Conservation (phyloP, 148 eudicot genomes). For the Spergularia bocconei region DNA sequence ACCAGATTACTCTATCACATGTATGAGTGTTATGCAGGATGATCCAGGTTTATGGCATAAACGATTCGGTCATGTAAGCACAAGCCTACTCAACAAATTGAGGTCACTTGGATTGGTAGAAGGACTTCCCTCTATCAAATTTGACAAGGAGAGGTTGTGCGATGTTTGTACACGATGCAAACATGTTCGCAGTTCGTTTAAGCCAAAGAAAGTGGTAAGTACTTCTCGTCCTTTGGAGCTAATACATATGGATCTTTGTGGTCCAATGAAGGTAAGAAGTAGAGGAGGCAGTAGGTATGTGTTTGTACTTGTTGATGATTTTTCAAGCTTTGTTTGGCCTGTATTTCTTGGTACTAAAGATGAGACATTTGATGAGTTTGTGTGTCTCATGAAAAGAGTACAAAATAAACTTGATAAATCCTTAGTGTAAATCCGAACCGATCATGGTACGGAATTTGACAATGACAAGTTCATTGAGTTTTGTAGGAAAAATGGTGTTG, state of each 20-base stretch:
- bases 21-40: too few relatives aligned
- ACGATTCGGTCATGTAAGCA: too few relatives aligned
- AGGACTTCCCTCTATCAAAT: too few relatives aligned
- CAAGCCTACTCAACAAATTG: too few relatives aligned
- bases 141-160: too few relatives aligned
- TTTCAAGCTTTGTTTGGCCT: not conserved
- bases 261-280: slow-evolving; percentile 8
- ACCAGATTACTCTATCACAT: too few relatives aligned
- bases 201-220: too few relatives aligned
- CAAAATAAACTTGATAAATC: not conserved
- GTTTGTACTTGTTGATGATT: slow-evolving; percentile 2
- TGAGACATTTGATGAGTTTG: not conserved
- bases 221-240: not conserved
- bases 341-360: not conserved
- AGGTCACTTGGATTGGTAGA: too few relatives aligned
- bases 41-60: too few relatives aligned
- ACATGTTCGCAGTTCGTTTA: too few relatives aligned
- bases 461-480: not conserved
- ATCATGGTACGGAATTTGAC: not conserved
- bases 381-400: not conserved
- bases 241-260: slow-evolving; percentile 14
- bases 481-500: not conserved
- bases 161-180: too few relatives aligned
- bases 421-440: not conserved
- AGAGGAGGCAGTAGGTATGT: not conserved